These are phyloP conservation scores for Oxyria digyna DNA, from an alignment of 148 eudicot species.

Conservation along the genomic window DNA sequence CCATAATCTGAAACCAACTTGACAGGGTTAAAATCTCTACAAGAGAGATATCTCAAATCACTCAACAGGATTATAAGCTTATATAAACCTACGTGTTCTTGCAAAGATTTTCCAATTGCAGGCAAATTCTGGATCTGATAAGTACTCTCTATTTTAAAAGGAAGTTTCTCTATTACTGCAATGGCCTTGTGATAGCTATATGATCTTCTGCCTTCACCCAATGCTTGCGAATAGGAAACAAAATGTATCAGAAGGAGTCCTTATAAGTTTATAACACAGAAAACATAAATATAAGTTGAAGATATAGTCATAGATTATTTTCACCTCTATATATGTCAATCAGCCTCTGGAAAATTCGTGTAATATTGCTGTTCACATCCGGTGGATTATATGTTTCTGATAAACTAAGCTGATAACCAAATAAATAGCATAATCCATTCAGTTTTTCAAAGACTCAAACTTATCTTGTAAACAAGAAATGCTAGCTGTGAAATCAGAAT, in stretches of 20 bases:
- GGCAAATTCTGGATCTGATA: conserved; percentile 84
- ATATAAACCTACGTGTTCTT: conserved; percentile 59
- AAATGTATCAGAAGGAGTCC: not conserved
- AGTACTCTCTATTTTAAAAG: conserved; percentile 65
- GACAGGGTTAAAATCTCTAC: not conserved
- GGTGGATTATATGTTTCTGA: conserved; percentile 60
- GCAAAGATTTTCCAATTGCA: conserved; percentile 78
- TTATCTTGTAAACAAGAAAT: not conserved
- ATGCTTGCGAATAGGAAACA: conserved; percentile 24
- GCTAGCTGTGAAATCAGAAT: not conserved
- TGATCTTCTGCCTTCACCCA: conserved; percentile 94
- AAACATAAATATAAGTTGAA: not conserved
- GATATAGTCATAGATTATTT: not conserved
- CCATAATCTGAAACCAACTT: conserved; percentile 55
- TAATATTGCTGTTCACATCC: conserved; percentile 65
- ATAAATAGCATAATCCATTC: conserved; percentile 9
- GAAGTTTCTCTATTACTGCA: conserved; percentile 82
- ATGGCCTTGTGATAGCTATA: conserved; percentile 92
- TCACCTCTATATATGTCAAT: conserved; percentile 78
- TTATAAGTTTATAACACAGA: not conserved
- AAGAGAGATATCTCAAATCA: not conserved
- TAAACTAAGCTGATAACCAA: conserved; percentile 29
- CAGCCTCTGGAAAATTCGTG: conserved; percentile 71
- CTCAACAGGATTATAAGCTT: not conserved
- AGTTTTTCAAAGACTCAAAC: not conserved